Evolutionary conservation across 768 basidiomycete species (phyloP).

Genomic region (Mycena epipterygia): DNA sequence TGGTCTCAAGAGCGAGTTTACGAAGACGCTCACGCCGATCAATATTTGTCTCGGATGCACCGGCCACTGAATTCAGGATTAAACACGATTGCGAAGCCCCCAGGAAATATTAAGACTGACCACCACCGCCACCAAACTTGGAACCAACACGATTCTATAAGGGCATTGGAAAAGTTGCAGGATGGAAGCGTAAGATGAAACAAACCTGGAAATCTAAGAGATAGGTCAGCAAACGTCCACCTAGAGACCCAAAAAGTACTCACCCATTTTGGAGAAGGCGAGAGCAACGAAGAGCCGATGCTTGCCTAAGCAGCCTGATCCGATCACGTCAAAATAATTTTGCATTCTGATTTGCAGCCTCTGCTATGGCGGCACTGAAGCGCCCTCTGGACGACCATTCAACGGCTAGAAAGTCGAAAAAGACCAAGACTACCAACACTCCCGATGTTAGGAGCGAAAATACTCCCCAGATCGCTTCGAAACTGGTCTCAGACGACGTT

Average conservation of each 20-base stretch:
- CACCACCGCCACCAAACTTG: slow-evolving; percentile 96
- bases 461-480: slow-evolving; percentile 51
- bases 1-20: slow-evolving; percentile 96
- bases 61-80: background rate
- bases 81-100: no score
- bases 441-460: slow-evolving; percentile 40
- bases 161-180: slow-evolving; percentile 31
- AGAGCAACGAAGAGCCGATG: background rate
- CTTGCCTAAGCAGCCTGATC: background rate
- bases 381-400: slow-evolving; percentile 70
- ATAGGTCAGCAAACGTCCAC: slow-evolving; percentile 1
- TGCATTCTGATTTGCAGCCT: slow-evolving; percentile 7
- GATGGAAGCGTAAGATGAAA: background rate
- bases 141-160: slow-evolving; percentile 92
- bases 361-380: slow-evolving; percentile 67
- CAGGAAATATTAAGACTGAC: no score
- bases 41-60: slow-evolving; percentile 91
- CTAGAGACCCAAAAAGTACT: slow-evolving; percentile 13
- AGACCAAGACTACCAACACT: slow-evolving; percentile 60
- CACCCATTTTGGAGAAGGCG: slow-evolving; percentile 46
- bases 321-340: slow-evolving; percentile 40
- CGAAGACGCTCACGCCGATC: slow-evolving; percentile 94
- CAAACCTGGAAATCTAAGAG: slow-evolving; percentile 77
- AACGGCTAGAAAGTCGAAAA: slow-evolving; percentile 69
- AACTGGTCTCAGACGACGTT: slow-evolving; percentile 73